A percentile compares a stretch with the other conserved stretches of the same genome.
These are phyloP conservation scores for Brassica hybrid DNA, from an alignment of 441 rosid genomes.

Conservation along the genomic window DNA sequence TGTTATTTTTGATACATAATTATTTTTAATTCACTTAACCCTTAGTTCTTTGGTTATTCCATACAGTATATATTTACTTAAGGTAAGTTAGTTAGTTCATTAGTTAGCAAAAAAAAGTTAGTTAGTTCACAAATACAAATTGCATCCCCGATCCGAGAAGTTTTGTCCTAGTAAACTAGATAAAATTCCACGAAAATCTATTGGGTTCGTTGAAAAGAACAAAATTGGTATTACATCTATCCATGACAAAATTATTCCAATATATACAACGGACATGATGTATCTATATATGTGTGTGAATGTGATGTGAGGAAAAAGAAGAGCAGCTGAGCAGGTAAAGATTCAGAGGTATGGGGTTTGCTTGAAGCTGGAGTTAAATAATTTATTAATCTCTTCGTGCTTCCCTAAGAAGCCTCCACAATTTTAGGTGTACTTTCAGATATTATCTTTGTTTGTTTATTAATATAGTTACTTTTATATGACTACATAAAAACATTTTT, in stretches of 20 bases:
- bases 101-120: too few species aligned
- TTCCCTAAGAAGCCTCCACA: constrained; percentile 26
- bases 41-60: neutral
- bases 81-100: too few species aligned
- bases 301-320: constrained; percentile 33
- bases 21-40: too few species aligned
- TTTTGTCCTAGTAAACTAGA: constrained; percentile 15
- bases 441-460: neutral
- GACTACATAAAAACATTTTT: neutral
- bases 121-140: neutral
- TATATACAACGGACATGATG: neutral
- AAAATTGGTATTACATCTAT: constrained; percentile 36
- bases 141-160: neutral
- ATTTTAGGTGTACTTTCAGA: constrained; percentile 30
- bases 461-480: neutral
- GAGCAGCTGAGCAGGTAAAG: constrained; percentile 42
- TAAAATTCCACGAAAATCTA: constrained; percentile 25
- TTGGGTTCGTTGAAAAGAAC: constrained; percentile 32
- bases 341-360: constrained; percentile 45
- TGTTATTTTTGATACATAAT: neutral
- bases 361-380: constrained; percentile 39
- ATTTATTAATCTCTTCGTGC: constrained; percentile 30
- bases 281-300: neutral
- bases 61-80: too few species aligned
- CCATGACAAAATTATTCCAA: constrained; percentile 29